A percentile compares a stretch with the other conserved stretches of the same genome.
Evolutionary conservation across 2,329 filamentous ascomycete species (phyloP).

Genomic region (Colletotrichum lini): DNA sequence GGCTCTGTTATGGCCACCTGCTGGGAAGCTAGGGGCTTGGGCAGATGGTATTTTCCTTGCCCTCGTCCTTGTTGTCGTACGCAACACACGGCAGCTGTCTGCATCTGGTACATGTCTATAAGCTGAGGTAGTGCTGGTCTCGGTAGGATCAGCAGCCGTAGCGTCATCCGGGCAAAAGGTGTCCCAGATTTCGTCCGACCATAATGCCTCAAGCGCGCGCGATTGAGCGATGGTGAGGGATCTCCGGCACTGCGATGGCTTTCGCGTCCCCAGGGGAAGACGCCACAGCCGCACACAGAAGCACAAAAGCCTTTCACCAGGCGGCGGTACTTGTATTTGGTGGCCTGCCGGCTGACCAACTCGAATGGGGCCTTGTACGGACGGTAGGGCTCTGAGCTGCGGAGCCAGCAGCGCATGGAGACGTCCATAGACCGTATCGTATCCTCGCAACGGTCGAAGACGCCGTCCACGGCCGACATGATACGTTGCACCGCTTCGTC

Average conservation of each 20-base stretch:
- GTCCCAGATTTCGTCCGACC: no score
- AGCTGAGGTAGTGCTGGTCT: neutral
- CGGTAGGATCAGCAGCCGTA: neutral
- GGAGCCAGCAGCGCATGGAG: slow-evolving; percentile 19
- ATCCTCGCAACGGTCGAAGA: slow-evolving; percentile 7
- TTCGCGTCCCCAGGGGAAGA: no score
- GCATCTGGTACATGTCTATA: neutral
- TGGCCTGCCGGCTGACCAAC: neutral
- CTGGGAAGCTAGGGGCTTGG: neutral
- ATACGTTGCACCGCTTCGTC: slow-evolving; percentile 5
- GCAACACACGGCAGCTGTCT: neutral
- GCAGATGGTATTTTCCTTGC: neutral
- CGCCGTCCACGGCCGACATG: neutral
- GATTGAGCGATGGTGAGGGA: no score
- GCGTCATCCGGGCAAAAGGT: neutral
- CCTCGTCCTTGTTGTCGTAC: neutral
- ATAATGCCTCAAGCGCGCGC: no score
- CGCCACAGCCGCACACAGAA: no score
- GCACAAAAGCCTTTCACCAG: neutral
- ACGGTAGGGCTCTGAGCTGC: slow-evolving; percentile 4
- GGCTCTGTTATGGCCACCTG: neutral
- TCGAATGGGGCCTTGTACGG: slow-evolving; percentile 13
- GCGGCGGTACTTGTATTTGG: neutral
- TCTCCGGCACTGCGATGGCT: no score
- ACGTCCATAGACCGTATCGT: slow-evolving; percentile 6